phyloP scores from a whole-genome alignment of 1,284 basidiomycete genomes.

The Moesziomyces sp. region DNA sequence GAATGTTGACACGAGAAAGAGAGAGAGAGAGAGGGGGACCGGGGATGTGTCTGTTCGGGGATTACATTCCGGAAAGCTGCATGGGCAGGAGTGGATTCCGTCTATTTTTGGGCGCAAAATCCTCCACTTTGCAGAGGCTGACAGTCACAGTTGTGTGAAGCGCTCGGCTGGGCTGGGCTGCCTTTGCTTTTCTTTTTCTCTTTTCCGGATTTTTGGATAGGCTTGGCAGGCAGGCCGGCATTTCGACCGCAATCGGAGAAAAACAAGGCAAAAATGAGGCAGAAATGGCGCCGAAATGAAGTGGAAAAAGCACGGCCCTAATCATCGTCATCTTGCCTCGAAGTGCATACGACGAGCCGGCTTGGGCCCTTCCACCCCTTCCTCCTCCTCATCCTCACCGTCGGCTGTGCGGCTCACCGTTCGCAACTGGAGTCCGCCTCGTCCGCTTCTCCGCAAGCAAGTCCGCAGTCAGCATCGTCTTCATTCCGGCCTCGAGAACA shows the following conservation, averaged over 20 bases:
- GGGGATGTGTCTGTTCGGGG: neutral
- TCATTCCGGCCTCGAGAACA: no score
- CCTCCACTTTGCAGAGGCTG: neutral
- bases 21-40: no score
- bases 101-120: neutral
- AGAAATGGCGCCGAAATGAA: neutral
- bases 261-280: neutral
- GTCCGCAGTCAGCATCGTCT: no score
- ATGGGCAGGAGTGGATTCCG: neutral
- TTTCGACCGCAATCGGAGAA: no score
- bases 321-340: constrained; percentile 25
- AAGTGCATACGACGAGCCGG: constrained; percentile 8
- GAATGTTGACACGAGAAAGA: neutral
- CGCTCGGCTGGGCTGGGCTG: neutral
- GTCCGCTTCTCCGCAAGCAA: no score
- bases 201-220: no score
- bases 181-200: neutral
- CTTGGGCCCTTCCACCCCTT: neutral
- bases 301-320: neutral
- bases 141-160: no score
- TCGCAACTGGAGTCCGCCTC: no score
- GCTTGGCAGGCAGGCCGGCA: neutral
- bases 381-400: neutral
- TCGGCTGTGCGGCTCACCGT: neutral
- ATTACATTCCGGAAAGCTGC: neutral